These are phyloP conservation scores for Brassica napus DNA, from an alignment of 345 rosid genomes.

Conservation along the genomic window Da-Ae NC_063434.1:8905001-8905500, in stretches of 20 bases:
- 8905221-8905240: neutral
- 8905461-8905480: slow-evolving; percentile 23
- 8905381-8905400: neutral
- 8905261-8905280: slow-evolving; percentile 6
- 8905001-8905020: slow-evolving; percentile 16
- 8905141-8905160: neutral
- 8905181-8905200: neutral
- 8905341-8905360: slow-evolving; percentile 1
- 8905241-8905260: neutral
- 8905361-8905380: neutral
- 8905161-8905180: neutral
- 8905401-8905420: slow-evolving; percentile 27
- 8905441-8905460: slow-evolving; percentile 1
- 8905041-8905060: neutral
- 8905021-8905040: slow-evolving; percentile 10
- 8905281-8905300: neutral
- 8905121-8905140: neutral
- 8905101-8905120: neutral
- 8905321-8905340: neutral
- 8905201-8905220: slow-evolving; percentile 32
- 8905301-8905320: slow-evolving; percentile 1
- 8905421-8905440: slow-evolving; percentile 5
- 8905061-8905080: neutral
- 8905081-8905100: neutral
- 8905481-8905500: slow-evolving; percentile 10